Conservation (phyloP, 352 stramenopile genomes). For the Globisporangium heterothallicum region DNA sequence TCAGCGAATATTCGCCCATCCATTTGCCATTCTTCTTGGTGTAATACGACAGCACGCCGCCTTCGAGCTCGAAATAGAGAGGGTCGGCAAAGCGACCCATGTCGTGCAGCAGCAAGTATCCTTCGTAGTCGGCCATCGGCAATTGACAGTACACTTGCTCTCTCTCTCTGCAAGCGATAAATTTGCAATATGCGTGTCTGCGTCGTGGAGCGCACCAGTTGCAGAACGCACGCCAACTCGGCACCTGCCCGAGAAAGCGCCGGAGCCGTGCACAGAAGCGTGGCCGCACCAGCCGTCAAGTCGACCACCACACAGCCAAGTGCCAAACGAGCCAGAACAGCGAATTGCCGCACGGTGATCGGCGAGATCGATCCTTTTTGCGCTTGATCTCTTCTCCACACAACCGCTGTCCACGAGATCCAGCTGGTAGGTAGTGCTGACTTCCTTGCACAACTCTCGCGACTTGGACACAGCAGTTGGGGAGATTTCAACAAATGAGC, state of each 20-base stretch:
- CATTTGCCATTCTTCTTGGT: constrained; percentile 63
- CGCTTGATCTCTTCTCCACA: not conserved
- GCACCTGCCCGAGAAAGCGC: too few species aligned
- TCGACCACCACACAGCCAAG: not conserved
- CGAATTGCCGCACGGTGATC: not conserved
- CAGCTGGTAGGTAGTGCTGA: constrained; percentile 10
- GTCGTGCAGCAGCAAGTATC: constrained; percentile 71
- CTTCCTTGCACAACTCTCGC: not conserved
- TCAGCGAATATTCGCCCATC: constrained; percentile 69
- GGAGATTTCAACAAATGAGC: too few species aligned
- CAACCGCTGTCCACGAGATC: not conserved
- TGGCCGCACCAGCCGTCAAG: not conserved
- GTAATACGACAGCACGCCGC: constrained; percentile 70
- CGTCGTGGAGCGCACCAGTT: not conserved
- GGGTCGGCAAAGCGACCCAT: constrained; percentile 30
- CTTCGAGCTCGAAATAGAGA: constrained; percentile 72
- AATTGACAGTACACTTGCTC: not conserved
- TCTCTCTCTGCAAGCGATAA: not conserved
- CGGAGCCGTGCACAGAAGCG: not conserved
- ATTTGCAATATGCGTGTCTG: not conserved
- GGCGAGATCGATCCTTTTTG: not conserved
- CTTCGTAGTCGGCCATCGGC: constrained; percentile 77
- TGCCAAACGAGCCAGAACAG: not conserved
- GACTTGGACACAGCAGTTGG: not conserved
- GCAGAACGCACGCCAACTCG: not conserved